Evolutionary conservation across 257 asterid species (phyloP), one percentile per base, ranked within the genome.

Genomic region (Primulina huaijiensis): DNA sequence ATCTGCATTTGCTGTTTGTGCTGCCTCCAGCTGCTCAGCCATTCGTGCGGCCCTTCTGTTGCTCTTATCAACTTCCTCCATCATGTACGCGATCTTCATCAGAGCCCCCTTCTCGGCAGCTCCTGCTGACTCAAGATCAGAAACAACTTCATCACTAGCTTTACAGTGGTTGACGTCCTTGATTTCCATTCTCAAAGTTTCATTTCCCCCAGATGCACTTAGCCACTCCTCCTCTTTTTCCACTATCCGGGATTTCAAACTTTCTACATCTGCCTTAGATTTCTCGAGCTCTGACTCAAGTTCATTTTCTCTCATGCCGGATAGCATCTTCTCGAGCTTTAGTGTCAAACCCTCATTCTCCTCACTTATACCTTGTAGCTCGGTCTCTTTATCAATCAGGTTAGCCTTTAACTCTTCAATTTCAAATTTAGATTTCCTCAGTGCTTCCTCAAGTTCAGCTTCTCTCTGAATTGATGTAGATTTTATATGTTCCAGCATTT

Each of bases 341-440:
- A 23, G 40, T 8, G 71, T 79, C 16, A 94, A 87, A 29, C 76
- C 71, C 57, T 85, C 98, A 17, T 94, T 94, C 81, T 91, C 97
- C 78, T 89, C 95, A 4, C 88, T 83, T 20, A 91, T 88, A 11
- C 95, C 91, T 64, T 94, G 98, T 71, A 94, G 64, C 73, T 91
- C 97, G 2, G 91, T 88, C 68, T 94, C 97, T 74, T 91, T 94
- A 61, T 91, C 96, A 97, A 91, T 86, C 27, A 94, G 78, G 65
- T 88, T 84, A 0, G 90, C 97, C 81, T 82, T 92, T 72, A 94
- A 62, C 78, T 91, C 95, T 78, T 89, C 96, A 1, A 91, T 82
- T 70, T 84, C 86, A 20, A 67, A 61, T 58, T 76, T 83, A 1
- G 83, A 80, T 70, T 68, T 79, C 59, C 69, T 71, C 31, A 89